These are phyloP conservation scores for Rhodotorula sp. DNA, from an alignment of 1,284 basidiomycete species.

Conservation along the genomic window DNA sequence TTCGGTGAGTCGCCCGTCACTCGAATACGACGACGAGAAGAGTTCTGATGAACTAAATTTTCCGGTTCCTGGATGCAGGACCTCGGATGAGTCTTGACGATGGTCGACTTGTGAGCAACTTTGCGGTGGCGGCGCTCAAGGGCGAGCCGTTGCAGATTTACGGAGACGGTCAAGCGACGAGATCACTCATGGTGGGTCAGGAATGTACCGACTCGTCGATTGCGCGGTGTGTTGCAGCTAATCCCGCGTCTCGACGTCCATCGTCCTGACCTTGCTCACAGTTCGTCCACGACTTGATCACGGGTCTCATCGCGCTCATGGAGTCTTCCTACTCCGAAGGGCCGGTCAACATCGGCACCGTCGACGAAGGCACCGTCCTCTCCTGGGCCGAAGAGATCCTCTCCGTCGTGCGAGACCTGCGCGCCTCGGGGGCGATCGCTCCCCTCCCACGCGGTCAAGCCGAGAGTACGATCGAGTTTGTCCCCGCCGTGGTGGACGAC, in stretches of 20 bases:
- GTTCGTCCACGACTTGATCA: slow-evolving; percentile 64
- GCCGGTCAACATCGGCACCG: slow-evolving; percentile 91
- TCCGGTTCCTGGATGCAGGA: slow-evolving; percentile 8
- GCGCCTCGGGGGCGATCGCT: slow-evolving; percentile 57
- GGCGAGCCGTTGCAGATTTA: slow-evolving; percentile 88
- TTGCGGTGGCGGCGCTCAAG: slow-evolving; percentile 92
- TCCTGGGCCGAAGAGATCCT: slow-evolving; percentile 48
- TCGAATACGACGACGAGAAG: neutral
- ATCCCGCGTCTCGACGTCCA: no score
- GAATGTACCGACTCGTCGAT: slow-evolving; percentile 26
- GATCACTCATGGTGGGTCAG: slow-evolving; percentile 73
- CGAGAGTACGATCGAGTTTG: slow-evolving; percentile 45
- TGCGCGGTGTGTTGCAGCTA: no score
- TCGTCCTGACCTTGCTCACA: slow-evolving; percentile 14
- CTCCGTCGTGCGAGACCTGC: slow-evolving; percentile 43
- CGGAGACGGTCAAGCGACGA: slow-evolving; percentile 91
- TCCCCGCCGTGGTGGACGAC: slow-evolving; percentile 64
- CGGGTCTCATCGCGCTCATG: slow-evolving; percentile 60
- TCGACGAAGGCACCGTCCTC: slow-evolving; percentile 88
- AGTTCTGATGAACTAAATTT: neutral
- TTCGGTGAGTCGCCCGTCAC: slow-evolving; percentile 48
- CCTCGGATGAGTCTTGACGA: slow-evolving; percentile 84
- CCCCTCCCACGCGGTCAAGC: slow-evolving; percentile 8
- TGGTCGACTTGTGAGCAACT: slow-evolving; percentile 96
- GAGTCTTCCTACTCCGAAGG: slow-evolving; percentile 78